These are phyloP conservation scores for Myxozyma melibiosi DNA, from an alignment of 805 yeast species.

Conservation along the genomic window DNA sequence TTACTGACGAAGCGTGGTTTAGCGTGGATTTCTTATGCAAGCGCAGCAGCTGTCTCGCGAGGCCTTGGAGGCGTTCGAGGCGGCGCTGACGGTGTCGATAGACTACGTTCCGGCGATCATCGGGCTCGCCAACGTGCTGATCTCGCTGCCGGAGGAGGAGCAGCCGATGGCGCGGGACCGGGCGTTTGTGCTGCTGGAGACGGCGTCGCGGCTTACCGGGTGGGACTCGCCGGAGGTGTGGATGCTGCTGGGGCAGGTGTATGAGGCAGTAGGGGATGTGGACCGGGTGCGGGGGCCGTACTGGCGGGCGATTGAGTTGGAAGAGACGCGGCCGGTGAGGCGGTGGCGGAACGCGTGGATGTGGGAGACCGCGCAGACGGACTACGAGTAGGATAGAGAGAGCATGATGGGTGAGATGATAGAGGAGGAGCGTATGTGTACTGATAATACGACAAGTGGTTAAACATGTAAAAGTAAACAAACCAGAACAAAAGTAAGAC, in stretches of 20 bases:
- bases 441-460: too few relatives aligned
- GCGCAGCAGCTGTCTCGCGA: conserved; percentile 19
- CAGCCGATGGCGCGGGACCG: conserved; percentile 34
- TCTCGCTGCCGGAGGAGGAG: conserved; percentile 14
- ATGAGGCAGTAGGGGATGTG: conserved; percentile 19
- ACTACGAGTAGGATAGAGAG: not conserved
- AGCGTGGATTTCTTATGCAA: conserved; percentile 28
- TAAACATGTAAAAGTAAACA: too few relatives aligned
- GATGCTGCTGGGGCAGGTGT: conserved; percentile 24
- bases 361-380: conserved; percentile 24
- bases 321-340: conserved; percentile 28
- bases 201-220: conserved; percentile 20
- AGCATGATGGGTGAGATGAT: not conserved
- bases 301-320: conserved; percentile 28
- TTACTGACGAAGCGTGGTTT: not conserved
- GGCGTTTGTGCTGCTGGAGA: conserved; percentile 28
- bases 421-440: too few relatives aligned
- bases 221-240: conserved; percentile 32
- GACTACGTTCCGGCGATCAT: conserved; percentile 31
- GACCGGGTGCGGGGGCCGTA: conserved; percentile 15
- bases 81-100: conserved; percentile 30
- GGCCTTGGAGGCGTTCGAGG: conserved; percentile 28
- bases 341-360: conserved; percentile 27
- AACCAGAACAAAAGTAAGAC: too few relatives aligned
- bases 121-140: conserved; percentile 18